Conservation (phyloP, 139 green algal species). For the Astrephomene gubernaculifera region DNA sequence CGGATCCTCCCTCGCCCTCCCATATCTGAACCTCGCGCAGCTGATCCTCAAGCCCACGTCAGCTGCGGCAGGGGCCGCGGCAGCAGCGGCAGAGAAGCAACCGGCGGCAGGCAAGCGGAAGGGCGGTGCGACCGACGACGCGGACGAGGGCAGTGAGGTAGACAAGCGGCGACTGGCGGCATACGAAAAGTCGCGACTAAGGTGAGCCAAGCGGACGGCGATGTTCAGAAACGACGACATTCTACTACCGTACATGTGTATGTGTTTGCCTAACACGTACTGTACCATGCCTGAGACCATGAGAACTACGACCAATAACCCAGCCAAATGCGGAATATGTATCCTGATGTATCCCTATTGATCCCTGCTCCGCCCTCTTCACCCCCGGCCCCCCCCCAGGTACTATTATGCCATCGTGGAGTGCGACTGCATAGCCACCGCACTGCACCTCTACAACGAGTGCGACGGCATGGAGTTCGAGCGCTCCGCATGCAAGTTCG, state of each 20-base stretch:
- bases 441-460: slow-evolving; percentile 82
- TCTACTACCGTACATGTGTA: too few species aligned
- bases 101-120: slow-evolving; percentile 1
- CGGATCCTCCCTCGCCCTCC: not conserved
- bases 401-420: slow-evolving; percentile 89
- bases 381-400: slow-evolving; percentile 7
- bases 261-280: too few species aligned
- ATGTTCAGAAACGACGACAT: too few species aligned
- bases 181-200: slow-evolving; percentile 90
- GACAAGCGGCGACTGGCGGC: slow-evolving; percentile 75
- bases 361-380: not conserved
- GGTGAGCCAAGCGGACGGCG: too few species aligned
- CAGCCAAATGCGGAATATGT: too few species aligned
- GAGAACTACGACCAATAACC: too few species aligned
- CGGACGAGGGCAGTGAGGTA: slow-evolving; percentile 57
- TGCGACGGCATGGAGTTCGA: slow-evolving; percentile 95
- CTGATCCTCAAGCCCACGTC: slow-evolving; percentile 8
- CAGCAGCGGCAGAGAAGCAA: not conserved
- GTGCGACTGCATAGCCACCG: slow-evolving; percentile 79
- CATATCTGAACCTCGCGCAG: not conserved
- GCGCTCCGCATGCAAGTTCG: slow-evolving; percentile 80
- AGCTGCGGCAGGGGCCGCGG: not conserved
- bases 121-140: slow-evolving; percentile 40
- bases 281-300: too few species aligned
- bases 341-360: not conserved